Percentiles rank a stretch among this genome's conserved stretches.
These are phyloP conservation scores for Herpetospermum pedunculosum DNA, from an alignment of 306 rosid genomes.

Conservation along the genomic window DNA sequence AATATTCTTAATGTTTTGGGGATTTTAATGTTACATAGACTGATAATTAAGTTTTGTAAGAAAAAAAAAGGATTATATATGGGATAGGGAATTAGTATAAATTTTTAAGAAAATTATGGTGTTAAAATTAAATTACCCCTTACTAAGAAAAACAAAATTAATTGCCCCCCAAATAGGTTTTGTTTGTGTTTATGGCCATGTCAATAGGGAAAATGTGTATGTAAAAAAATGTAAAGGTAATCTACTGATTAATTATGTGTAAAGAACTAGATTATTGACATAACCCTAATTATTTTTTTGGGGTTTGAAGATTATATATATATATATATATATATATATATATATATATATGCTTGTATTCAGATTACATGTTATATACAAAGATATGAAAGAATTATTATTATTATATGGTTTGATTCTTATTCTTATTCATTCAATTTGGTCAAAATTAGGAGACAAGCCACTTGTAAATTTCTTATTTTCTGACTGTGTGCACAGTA, in stretches of 20 bases:
- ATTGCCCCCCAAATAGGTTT: neutral
- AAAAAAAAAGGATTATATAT: neutral
- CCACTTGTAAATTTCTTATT: neutral
- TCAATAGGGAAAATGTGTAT: neutral
- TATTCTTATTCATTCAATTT: neutral
- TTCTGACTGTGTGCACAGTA: too few species aligned
- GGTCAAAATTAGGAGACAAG: neutral
- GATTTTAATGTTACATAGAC: neutral
- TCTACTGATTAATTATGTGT: neutral
- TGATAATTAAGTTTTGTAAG: neutral
- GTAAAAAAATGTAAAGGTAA: neutral
- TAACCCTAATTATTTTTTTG: neutral
- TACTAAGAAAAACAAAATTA: too few species aligned
- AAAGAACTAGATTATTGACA: neutral
- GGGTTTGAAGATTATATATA: neutral
- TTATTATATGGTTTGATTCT: neutral
- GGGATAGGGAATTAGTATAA: neutral
- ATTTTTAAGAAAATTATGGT: neutral
- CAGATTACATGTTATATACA: neutral
- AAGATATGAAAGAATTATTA: neutral
- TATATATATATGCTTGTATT: neutral
- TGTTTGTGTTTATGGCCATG: neutral
- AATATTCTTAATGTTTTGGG: neutral
- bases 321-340: too few species aligned
- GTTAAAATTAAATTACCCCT: neutral